Conservation (phyloP, 2,329 filamentous ascomycete genomes). For the Cytospora paraplurivora region DNA sequence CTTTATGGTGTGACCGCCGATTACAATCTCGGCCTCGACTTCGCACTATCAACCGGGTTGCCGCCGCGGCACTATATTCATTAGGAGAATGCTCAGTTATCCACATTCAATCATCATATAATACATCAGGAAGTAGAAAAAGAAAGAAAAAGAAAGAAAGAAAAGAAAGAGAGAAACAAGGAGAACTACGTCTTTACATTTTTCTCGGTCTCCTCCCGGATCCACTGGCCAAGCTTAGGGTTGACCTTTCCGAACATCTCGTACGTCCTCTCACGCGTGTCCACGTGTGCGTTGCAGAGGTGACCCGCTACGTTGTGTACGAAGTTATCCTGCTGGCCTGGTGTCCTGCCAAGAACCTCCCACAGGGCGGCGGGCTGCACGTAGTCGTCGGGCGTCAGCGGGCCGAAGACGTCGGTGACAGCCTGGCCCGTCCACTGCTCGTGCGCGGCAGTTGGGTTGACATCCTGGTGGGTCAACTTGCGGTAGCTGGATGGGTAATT, state of each 20-base stretch:
- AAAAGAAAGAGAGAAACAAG: not conserved
- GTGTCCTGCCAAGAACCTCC: constrained; percentile 49
- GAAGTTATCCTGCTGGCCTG: constrained; percentile 64
- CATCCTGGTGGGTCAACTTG: constrained; percentile 45
- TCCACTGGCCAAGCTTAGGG: constrained; percentile 51
- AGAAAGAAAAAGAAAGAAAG: not conserved
- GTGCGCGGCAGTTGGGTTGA: constrained; percentile 45
- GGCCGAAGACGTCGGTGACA: constrained; percentile 46
- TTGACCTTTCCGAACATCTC: constrained; percentile 63
- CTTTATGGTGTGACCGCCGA: too few relatives aligned
- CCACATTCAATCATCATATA: not conserved
- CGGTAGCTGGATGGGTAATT: constrained; percentile 59
- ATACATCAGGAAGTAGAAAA: not conserved
- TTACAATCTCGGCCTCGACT: constrained; percentile 9
- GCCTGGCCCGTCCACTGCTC: constrained; percentile 52
- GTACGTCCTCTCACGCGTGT: constrained; percentile 60
- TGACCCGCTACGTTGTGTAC: constrained; percentile 61
- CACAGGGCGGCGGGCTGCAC: constrained; percentile 52
- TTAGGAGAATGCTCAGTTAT: not conserved
- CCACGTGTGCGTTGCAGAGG: constrained; percentile 53
- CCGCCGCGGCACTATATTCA: constrained; percentile 2
- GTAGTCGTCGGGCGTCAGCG: constrained; percentile 53
- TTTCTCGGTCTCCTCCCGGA: constrained; percentile 56
- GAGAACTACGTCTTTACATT: constrained; percentile 32
- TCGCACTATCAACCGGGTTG: not conserved